Evolutionary conservation across 176 grass and related monocot genomes (phyloP).

Genomic region (Puya raimondii): DNA sequence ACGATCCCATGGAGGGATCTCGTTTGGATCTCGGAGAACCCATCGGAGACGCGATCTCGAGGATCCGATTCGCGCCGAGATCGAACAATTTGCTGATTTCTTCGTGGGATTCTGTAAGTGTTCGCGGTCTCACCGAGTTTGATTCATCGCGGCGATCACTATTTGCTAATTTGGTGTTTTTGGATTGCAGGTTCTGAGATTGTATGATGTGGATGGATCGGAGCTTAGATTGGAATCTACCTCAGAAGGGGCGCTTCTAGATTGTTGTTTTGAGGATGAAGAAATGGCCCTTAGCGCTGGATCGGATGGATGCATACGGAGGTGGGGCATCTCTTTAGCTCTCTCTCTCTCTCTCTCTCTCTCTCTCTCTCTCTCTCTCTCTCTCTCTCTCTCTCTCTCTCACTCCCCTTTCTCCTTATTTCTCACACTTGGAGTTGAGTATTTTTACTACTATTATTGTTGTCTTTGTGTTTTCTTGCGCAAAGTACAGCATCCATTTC

Average conservation of each 20-base stretch:
- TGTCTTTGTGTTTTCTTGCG: no score
- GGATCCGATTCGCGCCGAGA: conserved; percentile 46
- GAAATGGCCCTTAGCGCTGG: conserved; percentile 25
- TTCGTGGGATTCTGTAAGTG: conserved; percentile 50
- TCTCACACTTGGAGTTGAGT: no score
- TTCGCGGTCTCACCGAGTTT: background rate
- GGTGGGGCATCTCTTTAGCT: conserved; percentile 19
- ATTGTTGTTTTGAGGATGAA: conserved; percentile 69
- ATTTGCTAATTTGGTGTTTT: conserved; percentile 2
- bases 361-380: no score
- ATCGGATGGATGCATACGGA: conserved; percentile 49
- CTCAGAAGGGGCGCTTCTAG: conserved; percentile 36
- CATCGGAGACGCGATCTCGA: conserved; percentile 36
- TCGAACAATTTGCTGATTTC: conserved; percentile 56
- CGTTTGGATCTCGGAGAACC: conserved; percentile 5
- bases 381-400: no score
- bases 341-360: background rate
- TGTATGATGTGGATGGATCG: conserved; percentile 43
- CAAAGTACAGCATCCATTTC: no score
- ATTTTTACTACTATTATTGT: no score
- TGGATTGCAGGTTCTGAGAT: conserved; percentile 38
- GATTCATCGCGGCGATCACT: background rate
- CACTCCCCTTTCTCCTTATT: no score
- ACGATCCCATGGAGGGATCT: conserved; percentile 6
- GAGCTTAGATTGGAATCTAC: conserved; percentile 27